A percentile compares a stretch with the other conserved stretches of the same genome.
These are phyloP conservation scores for Rosa multiflora DNA, from an alignment of 306 rosid species.

Conservation along the genomic window DNA sequence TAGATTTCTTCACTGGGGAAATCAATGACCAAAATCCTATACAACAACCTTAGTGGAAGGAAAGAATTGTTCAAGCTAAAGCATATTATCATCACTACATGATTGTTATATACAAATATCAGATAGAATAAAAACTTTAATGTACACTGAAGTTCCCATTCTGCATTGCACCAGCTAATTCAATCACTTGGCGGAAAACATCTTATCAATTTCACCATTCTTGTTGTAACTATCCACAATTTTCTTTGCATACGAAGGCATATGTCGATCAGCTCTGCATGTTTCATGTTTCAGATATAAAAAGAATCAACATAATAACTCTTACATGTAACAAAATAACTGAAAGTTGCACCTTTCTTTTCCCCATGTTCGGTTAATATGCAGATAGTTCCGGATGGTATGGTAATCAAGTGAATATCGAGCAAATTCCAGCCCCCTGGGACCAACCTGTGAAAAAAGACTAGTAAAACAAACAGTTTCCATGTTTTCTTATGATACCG, in stretches of 20 bases:
- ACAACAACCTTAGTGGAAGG: not conserved
- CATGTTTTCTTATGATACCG: not conserved
- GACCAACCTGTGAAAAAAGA: constrained; percentile 64
- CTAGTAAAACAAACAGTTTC: constrained; percentile 21
- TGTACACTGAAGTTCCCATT: not conserved
- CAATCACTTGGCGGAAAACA: constrained; percentile 55
- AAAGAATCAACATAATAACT: constrained; percentile 10
- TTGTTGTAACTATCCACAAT: constrained; percentile 80
- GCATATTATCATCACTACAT: not conserved
- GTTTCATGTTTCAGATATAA: constrained; percentile 21
- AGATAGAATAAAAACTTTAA: not conserved
- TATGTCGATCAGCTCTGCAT: constrained; percentile 87
- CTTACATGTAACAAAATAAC: not conserved
- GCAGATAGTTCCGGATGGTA: constrained; percentile 83
- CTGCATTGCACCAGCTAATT: not conserved
- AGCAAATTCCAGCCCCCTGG: constrained; percentile 91
- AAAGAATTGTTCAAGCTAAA: not conserved
- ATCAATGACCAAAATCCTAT: not conserved
- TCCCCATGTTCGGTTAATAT: constrained; percentile 79
- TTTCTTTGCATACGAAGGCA: constrained; percentile 86
- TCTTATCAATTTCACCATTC: constrained; percentile 78
- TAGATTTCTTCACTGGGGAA: not conserved
- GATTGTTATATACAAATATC: too few relatives aligned
- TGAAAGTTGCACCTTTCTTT: constrained; percentile 67
- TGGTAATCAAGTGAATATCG: constrained; percentile 97